Base-by-base conservation (phyloP, 1,284 basidiomycete genomes). In the Heterobasidion occidentale region DNA sequence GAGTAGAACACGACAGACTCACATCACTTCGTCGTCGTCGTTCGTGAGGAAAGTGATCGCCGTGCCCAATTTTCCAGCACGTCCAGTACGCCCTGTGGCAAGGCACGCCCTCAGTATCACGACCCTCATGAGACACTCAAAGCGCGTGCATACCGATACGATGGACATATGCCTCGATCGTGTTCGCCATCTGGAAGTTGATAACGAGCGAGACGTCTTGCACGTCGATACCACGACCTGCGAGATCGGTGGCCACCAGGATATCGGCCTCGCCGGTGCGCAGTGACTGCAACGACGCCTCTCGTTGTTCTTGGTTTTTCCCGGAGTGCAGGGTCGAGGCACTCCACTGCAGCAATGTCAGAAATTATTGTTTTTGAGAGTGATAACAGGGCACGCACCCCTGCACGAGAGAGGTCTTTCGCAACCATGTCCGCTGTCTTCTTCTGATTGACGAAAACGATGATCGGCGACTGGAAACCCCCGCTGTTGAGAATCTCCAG, bases 381-480 rank as follows among this genome's bases (percentile, higher is more conserved):
- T 19, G 11, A 57, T 36, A 34, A 14, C 27, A 65, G 63, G 56
- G 46, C 11, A 74, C 80, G 52, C 69, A 92, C 84, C 46, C 92
- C 92, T 44, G 86, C 88, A 56, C 92, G 88, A 54, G 86, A 84
- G 8, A 99, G 77, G 66, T 97, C 94, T 69, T 92, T 92, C 45
- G 92, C 89, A 20, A 99, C 90, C 84, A 92, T 89, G 67, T 99
- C 96, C 49, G 95, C 96, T 7, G 92, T 95, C 78, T 96, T 96
- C 79, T 98, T 99, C 73, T 98, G 95, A 72, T 98, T 99, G 77
- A 98, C 94, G 73, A 99, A 99, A 12, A 96, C 91, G 62, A 99
- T 99, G 66, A 99, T 98, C 1, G 97, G 97, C 33, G 96, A 85
- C 33, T 84, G 72, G 71, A 88, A 92, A 55, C 81, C 77, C 45